Evolutionary conservation across 495 filamentous ascomycete genomes (phyloP).

Genomic region (Podospora anserina): DNA sequence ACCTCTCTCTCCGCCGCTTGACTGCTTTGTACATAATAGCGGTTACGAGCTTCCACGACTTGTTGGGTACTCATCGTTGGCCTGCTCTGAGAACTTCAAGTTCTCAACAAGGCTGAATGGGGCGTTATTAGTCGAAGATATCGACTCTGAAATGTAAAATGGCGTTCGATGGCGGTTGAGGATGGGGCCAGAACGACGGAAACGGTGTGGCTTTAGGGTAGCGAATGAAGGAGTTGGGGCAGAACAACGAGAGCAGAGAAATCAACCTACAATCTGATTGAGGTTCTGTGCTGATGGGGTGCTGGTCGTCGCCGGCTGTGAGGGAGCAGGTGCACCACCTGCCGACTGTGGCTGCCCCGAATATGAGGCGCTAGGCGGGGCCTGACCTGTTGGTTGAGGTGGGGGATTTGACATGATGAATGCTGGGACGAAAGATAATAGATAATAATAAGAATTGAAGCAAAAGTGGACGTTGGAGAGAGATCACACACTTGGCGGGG

Average conservation of each 20-base stretch:
- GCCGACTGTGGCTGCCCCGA: slow-evolving; percentile 29
- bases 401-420: slow-evolving; percentile 26
- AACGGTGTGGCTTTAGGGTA: background rate
- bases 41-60: background rate
- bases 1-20: background rate
- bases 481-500: slow-evolving; percentile 1
- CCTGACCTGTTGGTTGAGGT: slow-evolving; percentile 18
- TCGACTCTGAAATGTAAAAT: background rate
- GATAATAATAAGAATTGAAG: background rate
- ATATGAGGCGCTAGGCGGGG: slow-evolving; percentile 20
- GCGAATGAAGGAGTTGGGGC: no score
- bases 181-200: background rate
- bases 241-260: slow-evolving; percentile 6
- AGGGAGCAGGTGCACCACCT: slow-evolving; percentile 36
- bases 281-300: slow-evolving; percentile 75
- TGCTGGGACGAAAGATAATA: background rate
- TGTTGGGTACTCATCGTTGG: background rate
- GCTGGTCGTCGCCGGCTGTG: background rate
- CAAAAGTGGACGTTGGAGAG: background rate
- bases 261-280: slow-evolving; percentile 76
- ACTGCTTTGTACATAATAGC: background rate
- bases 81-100: background rate
- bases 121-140: no score
- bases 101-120: no score
- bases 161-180: background rate